Conservation (phyloP, 192 early-diverging fungal species). For the Backusella westeae region DNA sequence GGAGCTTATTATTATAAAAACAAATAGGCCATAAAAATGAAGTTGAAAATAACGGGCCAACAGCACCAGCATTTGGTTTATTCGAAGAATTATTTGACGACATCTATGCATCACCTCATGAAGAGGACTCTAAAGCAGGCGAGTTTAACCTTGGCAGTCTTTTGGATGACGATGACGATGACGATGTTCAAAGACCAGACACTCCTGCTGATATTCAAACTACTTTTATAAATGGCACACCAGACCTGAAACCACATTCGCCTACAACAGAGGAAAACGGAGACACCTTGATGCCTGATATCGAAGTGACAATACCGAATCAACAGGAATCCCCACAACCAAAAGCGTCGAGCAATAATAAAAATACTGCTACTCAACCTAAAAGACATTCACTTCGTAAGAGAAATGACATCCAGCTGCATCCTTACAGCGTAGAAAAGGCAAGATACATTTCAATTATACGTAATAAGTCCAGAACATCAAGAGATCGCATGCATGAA, state of each 20-base stretch:
- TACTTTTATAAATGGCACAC: background rate
- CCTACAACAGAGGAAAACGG: background rate
- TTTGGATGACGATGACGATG: background rate
- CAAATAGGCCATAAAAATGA: background rate
- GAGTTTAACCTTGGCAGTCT: background rate
- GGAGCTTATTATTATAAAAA: background rate
- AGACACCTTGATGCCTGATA: background rate
- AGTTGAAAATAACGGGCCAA: background rate
- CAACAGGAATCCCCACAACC: background rate
- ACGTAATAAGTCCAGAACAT: background rate
- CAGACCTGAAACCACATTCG: background rate
- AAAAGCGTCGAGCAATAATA: no score
- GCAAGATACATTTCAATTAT: background rate
- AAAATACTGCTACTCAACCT: background rate
- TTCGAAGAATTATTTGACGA: background rate
- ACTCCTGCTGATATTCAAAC: background rate
- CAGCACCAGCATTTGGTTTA: background rate
- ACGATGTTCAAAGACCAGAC: background rate
- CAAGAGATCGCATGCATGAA: background rate
- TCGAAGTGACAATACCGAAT: background rate
- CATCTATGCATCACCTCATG: background rate
- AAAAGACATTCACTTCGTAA: constrained; percentile 6
- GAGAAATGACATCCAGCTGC: background rate
- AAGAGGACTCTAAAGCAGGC: background rate
- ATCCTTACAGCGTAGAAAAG: background rate